phyloP scores from a whole-genome alignment of 441 rosid genomes.

The Dalechampia spathulata region DNA sequence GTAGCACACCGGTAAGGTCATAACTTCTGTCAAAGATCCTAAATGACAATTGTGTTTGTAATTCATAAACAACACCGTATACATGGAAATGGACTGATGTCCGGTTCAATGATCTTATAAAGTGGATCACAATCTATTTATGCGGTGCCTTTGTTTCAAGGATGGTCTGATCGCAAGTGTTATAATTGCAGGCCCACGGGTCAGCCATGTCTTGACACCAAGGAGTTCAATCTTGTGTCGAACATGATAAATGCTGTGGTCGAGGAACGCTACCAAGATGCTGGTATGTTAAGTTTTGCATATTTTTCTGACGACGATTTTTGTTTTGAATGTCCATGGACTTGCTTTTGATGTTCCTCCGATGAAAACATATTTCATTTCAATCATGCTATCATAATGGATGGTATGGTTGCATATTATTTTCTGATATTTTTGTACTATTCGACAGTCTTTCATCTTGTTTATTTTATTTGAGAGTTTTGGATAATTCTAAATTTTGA shows the following conservation, averaged over 20 bases:
- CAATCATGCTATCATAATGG: background rate
- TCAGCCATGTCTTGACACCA: conserved; percentile 82
- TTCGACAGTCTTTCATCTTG: too few relatives aligned
- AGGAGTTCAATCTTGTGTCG: conserved; percentile 71
- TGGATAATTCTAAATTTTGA: background rate
- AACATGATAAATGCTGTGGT: conserved; percentile 70
- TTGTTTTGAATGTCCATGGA: background rate
- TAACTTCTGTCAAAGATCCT: background rate
- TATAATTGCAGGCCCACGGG: conserved; percentile 72
- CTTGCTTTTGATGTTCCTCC: background rate
- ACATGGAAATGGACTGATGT: background rate
- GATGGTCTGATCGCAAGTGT: background rate
- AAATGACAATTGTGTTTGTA: background rate
- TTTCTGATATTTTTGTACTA: too few relatives aligned
- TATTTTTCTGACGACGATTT: too few relatives aligned
- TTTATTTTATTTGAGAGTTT: background rate
- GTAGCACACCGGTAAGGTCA: too few relatives aligned
- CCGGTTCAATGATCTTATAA: background rate
- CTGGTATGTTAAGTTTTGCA: too few relatives aligned
- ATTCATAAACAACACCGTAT: background rate
- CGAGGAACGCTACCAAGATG: conserved; percentile 91
- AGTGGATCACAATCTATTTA: background rate
- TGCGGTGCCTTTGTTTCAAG: background rate
- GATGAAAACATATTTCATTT: background rate
- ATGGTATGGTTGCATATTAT: background rate